Conservation (phyloP, 2,329 filamentous ascomycete genomes). For the Arthroderma sp. region DNA sequence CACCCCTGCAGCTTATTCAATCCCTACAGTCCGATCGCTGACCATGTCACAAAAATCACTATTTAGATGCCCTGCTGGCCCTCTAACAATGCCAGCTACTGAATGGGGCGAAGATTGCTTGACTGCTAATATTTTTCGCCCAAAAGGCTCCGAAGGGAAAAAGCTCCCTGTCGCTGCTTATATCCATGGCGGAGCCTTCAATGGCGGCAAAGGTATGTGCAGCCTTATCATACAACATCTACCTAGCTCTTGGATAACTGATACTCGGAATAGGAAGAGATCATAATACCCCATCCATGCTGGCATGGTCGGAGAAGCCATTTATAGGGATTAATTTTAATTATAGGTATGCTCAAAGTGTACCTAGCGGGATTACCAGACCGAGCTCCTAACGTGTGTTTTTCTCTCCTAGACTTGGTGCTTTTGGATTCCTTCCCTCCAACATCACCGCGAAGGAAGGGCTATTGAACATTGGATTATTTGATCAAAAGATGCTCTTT, state of each 20-base stretch:
- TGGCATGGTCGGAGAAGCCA: constrained; percentile 38
- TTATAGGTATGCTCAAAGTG: constrained; percentile 20
- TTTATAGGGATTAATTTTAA: constrained; percentile 35
- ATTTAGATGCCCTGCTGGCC: constrained; percentile 7
- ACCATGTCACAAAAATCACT: neutral
- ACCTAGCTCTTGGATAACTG: neutral
- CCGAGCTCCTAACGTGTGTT: neutral
- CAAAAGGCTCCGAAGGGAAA: constrained; percentile 9
- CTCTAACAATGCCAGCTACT: constrained; percentile 14
- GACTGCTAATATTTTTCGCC: constrained; percentile 29
- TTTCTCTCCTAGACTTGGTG: constrained; percentile 19
- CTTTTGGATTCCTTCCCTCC: constrained; percentile 55
- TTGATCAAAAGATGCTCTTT: constrained; percentile 24
- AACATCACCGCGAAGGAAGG: constrained; percentile 40
- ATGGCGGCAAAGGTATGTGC: constrained; percentile 16
- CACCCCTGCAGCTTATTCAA: neutral
- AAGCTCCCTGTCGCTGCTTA: constrained; percentile 30
- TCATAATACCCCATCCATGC: constrained; percentile 49
- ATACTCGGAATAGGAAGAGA: constrained; percentile 18
- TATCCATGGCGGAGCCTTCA: constrained; percentile 29
- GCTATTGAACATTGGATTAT: constrained; percentile 31
- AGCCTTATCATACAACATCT: neutral
- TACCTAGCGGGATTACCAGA: neutral
- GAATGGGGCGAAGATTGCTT: constrained; percentile 34
- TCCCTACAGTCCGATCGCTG: neutral